These are phyloP conservation scores for Penicillium arizonense DNA, from an alignment of 495 filamentous ascomycete genomes.

Conservation along the genomic window DNA sequence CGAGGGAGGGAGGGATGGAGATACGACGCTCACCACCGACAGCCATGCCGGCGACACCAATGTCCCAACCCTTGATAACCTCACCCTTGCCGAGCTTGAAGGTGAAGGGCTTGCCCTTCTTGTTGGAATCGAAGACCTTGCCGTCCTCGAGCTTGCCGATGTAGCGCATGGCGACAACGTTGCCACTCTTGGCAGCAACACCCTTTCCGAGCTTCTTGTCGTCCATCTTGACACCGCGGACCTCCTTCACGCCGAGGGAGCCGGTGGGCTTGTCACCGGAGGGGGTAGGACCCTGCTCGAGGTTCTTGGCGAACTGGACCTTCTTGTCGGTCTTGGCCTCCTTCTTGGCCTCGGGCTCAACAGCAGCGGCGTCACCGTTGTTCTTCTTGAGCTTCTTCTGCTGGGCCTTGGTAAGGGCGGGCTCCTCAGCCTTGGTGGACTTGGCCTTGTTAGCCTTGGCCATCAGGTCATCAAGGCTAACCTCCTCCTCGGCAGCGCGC, in stretches of 20 bases:
- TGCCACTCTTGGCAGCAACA: constrained; percentile 76
- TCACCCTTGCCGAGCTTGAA: constrained; percentile 93
- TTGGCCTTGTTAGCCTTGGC: constrained; percentile 63
- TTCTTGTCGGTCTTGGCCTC: constrained; percentile 73
- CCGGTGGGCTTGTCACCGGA: constrained; percentile 57
- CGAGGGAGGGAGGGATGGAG: constrained; percentile 77
- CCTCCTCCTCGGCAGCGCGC: constrained; percentile 70
- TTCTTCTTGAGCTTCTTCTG: constrained; percentile 99
- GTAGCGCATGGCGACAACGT: constrained; percentile 89
- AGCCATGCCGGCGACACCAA: constrained; percentile 88
- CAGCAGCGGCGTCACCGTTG: constrained; percentile 74
- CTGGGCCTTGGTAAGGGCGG: constrained; percentile 87
- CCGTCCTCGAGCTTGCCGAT: constrained; percentile 92
- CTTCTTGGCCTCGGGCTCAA: constrained; percentile 49
- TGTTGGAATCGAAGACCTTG: constrained; percentile 95
- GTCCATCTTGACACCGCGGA: constrained; percentile 87
- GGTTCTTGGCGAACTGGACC: constrained; percentile 97
- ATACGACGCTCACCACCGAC: constrained; percentile 91
- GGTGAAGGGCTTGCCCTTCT: constrained; percentile 93
- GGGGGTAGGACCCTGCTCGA: constrained; percentile 90
- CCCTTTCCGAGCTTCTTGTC: constrained; percentile 91
- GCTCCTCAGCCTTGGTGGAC: constrained; percentile 56
- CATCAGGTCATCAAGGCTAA: constrained; percentile 70
- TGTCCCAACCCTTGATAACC: constrained; percentile 98
- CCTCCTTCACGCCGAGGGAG: constrained; percentile 66